These are phyloP conservation scores for Neonectria sp. DNA, from an alignment of 2,329 filamentous ascomycete species.

Conservation along the genomic window DNA sequence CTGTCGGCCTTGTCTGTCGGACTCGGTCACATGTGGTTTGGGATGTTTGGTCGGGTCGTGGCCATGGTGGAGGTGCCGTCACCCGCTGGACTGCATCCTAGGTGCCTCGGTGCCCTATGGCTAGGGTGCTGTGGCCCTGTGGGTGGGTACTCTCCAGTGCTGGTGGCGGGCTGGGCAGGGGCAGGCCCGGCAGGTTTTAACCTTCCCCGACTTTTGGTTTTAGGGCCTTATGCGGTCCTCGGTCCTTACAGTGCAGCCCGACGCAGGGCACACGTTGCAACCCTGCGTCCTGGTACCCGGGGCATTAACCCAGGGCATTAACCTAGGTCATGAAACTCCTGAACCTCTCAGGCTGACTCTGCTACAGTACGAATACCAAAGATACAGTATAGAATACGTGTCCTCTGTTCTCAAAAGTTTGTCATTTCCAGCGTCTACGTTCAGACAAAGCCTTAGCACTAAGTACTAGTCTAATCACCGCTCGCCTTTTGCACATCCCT, in stretches of 20 bases:
- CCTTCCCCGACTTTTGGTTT: slow-evolving; percentile 13
- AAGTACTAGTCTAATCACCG: not conserved
- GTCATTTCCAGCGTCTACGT: not conserved
- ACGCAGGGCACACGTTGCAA: slow-evolving; percentile 10
- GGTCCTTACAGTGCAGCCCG: slow-evolving; percentile 3
- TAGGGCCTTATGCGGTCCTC: slow-evolving; percentile 9
- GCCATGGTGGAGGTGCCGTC: slow-evolving; percentile 5
- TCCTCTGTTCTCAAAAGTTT: not conserved
- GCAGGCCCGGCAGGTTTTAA: slow-evolving; percentile 6
- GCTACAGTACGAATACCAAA: not conserved
- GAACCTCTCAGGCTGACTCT: too few species aligned
- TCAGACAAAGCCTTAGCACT: not conserved
- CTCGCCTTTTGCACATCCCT: not conserved
- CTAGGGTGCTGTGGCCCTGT: not conserved
- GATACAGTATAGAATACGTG: not conserved
- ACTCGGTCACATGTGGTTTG: slow-evolving; percentile 9
- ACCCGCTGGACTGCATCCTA: not conserved
- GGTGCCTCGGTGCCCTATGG: not conserved
- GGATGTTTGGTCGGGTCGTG: slow-evolving; percentile 4
- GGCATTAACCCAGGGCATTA: not conserved
- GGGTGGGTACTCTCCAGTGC: not conserved
- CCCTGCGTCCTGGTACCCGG: not conserved
- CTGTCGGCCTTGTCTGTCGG: not conserved
- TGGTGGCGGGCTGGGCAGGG: slow-evolving; percentile 2
- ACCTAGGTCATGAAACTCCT: not conserved